Base-by-base conservation (phyloP, 768 basidiomycete genomes). In the Paxillus rubicundulus region DNA sequence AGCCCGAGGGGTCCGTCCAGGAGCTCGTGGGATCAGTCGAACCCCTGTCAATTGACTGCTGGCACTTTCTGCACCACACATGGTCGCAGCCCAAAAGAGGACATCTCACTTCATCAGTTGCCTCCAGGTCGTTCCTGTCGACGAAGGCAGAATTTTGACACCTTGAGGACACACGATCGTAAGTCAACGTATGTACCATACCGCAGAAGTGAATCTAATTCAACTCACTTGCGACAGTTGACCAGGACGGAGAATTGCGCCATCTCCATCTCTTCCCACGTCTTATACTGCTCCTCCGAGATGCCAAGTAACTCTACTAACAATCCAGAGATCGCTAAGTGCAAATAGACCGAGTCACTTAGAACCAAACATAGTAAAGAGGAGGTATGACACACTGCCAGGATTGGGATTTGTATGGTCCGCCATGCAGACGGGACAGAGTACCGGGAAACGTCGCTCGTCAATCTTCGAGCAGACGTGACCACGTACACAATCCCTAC, bases 1-100 rank as follows among this genome's bases (percentile, higher is more conserved):
- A 24, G 24, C 24, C 24, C 6, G 24, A 24, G 3, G 24, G 24
- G 3, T 24, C 24, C 4, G 5, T 24, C 24, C 5, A 24, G 24
- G 24, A 24, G 24, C 24, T 6, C 4, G 24, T 3, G 24, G 24
- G 3, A 5, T 2, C 24, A 24, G 6, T 24, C 24, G 24, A 24
- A 6, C 24, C 75, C 21, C 52, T 63, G 9, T 60, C 62, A 21
- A 74, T 51, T 52, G 66, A 38, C 51, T 81, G 79, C 45, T 77
- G 76, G 61, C 85, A 86, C 17, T 61, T 64, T 66, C 76, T 84
- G 64, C 85, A 86, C 85, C 84, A 86, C 27, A 72, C 67, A 53
- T 82, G 69, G 4, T 69, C 62, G 52, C 85, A 86, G 3, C 61
- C 59, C 0, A 71, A 72, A 34, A 77, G 61, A 4, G 82, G 82